These are phyloP conservation scores for Heliosperma pusillum DNA, from an alignment of 148 eudicot genomes.

Conservation along the genomic window DNA sequence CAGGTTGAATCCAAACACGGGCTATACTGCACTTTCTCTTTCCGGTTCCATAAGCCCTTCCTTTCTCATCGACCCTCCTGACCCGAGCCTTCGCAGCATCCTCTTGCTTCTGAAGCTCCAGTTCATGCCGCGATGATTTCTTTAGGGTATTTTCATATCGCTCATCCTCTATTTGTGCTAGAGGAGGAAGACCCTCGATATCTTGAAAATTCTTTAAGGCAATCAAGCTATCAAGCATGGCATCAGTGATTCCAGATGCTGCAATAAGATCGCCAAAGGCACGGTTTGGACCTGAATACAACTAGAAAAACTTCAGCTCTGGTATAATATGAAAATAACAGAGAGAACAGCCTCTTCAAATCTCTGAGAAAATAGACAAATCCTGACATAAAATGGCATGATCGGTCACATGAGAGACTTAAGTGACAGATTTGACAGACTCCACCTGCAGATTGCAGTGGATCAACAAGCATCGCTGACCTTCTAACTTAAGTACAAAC, in stretches of 20 bases:
- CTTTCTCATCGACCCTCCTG: conserved; percentile 69
- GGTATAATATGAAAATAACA: background rate
- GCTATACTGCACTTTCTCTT: conserved; percentile 91
- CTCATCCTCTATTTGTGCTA: conserved; percentile 68
- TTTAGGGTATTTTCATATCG: conserved; percentile 59
- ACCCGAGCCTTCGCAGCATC: conserved; percentile 79
- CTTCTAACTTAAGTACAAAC: no score
- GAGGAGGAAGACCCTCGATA: conserved; percentile 78
- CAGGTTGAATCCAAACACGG: conserved; percentile 93
- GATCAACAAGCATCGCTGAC: no score
- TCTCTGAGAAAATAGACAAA: no score
- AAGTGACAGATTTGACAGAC: no score
- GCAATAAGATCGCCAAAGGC: conserved; percentile 93
- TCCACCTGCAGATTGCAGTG: no score
- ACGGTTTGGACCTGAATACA: conserved; percentile 70
- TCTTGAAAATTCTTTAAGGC: conserved; percentile 77
- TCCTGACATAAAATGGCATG: no score
- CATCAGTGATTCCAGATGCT: conserved; percentile 90
- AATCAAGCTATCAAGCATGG: conserved; percentile 86
- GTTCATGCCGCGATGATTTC: conserved; percentile 63
- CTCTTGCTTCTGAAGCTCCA: conserved; percentile 85
- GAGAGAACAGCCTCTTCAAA: background rate
- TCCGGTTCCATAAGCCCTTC: conserved; percentile 97
- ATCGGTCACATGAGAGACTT: no score
- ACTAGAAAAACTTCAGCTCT: conserved; percentile 1